These are phyloP conservation scores for Fusarium denticulatum DNA, from an alignment of 2,329 filamentous ascomycete species.

Conservation along the genomic window DNA sequence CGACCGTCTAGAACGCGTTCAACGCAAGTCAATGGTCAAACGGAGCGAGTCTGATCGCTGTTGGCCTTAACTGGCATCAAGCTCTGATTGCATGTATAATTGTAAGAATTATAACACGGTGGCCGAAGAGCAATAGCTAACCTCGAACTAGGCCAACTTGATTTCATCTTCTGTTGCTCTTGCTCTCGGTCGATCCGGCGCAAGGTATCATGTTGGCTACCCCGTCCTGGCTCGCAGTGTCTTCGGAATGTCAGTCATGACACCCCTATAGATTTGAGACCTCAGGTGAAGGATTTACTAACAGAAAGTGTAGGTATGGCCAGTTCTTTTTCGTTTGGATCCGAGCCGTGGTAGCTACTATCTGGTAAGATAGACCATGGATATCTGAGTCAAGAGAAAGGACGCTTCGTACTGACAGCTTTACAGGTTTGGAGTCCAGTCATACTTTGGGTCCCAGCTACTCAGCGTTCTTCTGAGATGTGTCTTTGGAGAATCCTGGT, in stretches of 20 bases:
- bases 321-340: neutral
- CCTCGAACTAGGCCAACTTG: neutral
- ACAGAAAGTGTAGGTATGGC: neutral
- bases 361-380: neutral
- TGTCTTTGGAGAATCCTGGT: constrained; percentile 49
- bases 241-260: neutral
- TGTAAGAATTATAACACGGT: neutral
- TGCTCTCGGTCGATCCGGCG: neutral
- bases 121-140: neutral
- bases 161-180: neutral
- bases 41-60: neutral
- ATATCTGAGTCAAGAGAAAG: neutral
- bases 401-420: neutral
- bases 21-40: neutral
- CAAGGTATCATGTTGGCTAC: neutral
- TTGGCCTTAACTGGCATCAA: neutral
- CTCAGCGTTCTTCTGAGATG: constrained; percentile 41
- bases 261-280: neutral
- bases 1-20: neutral
- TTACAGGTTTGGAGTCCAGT: neutral
- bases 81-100: neutral
- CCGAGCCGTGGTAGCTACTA: neutral
- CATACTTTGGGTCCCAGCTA: neutral
- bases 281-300: neutral
- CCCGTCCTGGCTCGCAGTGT: neutral